Percentiles rank a stretch among this genome's conserved stretches.
Evolutionary conservation across 257 asterid species (phyloP).

Genomic region (Schizonepeta tenuifolia): DNA sequence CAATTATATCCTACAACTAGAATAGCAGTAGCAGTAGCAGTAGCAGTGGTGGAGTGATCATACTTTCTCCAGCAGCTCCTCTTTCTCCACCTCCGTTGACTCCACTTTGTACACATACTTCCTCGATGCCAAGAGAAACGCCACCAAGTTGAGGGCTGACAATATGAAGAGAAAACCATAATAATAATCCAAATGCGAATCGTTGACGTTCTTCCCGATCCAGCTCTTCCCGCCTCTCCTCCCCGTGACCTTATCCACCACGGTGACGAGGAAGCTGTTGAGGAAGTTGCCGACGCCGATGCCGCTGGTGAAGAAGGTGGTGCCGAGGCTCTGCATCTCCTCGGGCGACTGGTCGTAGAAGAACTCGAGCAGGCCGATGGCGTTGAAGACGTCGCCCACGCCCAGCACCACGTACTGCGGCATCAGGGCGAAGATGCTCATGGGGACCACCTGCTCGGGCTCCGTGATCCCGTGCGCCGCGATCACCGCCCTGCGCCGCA

Average conservation of each 20-base stretch:
- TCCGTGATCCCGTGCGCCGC: slow-evolving; percentile 35
- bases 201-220: slow-evolving; percentile 84
- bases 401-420: slow-evolving; percentile 78
- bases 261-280: slow-evolving; percentile 75
- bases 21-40: background rate
- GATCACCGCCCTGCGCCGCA: slow-evolving; percentile 48
- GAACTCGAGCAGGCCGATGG: slow-evolving; percentile 76
- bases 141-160: slow-evolving; percentile 52
- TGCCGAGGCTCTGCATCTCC: slow-evolving; percentile 84
- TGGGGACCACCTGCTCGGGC: slow-evolving; percentile 54
- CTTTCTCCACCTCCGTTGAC: slow-evolving; percentile 42
- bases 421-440: slow-evolving; percentile 64
- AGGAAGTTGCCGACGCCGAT: slow-evolving; percentile 85
- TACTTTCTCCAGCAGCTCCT: too few species aligned
- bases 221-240: slow-evolving; percentile 66
- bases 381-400: slow-evolving; percentile 78
- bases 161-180: slow-evolving; percentile 64
- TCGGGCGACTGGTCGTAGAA: slow-evolving; percentile 92
- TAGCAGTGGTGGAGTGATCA: too few species aligned
- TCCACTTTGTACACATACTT: slow-evolving; percentile 72
- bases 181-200: slow-evolving; percentile 79
- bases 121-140: slow-evolving; percentile 60
- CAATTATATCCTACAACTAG: background rate
- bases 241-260: slow-evolving; percentile 70
- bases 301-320: slow-evolving; percentile 86